Evolutionary conservation across 305 asterid genomes (phyloP).

Genomic region (Fraxinus angustifolia): DNA sequence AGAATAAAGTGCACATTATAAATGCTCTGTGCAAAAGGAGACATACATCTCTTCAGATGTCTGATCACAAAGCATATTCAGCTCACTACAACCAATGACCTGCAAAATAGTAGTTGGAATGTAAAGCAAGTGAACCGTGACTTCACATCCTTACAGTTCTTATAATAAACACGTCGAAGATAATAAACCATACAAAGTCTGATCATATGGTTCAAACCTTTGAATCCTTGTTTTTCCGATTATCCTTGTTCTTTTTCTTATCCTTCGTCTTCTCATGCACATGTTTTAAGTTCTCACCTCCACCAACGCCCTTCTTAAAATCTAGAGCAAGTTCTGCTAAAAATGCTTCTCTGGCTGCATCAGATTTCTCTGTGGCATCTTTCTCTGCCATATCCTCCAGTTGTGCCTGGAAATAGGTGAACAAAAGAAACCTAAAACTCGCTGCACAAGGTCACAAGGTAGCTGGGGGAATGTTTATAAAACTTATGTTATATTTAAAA

Average conservation of each 20-base stretch:
- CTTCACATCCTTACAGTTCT: conserved; percentile 20
- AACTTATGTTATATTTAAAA: conserved; percentile 16
- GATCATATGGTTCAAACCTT: conserved; percentile 50
- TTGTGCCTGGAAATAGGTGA: conserved; percentile 46
- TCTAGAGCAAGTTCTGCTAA: conserved; percentile 88
- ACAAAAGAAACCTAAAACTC: conserved; percentile 23
- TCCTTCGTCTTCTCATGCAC: conserved; percentile 63
- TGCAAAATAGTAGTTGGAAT: conserved; percentile 37
- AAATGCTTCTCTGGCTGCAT: conserved; percentile 92
- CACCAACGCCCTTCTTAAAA: conserved; percentile 57
- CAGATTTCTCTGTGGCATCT: conserved; percentile 93
- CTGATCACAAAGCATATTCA: conserved; percentile 32
- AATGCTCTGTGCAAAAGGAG: conserved; percentile 17
- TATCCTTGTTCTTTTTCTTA: conserved; percentile 69
- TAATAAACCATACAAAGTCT: conserved; percentile 8
- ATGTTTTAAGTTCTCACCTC: conserved; percentile 56
- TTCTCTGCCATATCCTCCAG: conserved; percentile 84
- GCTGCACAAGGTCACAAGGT: conserved; percentile 15
- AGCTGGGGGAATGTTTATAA: neutral
- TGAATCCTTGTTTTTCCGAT: conserved; percentile 61
- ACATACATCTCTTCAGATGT: conserved; percentile 59
- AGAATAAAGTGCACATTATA: conserved; percentile 12
- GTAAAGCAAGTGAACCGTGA: conserved; percentile 19
- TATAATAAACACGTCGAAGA: conserved; percentile 3
- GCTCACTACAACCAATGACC: conserved; percentile 52